Conservation (phyloP, 129 eudicot genomes). For the Lactuca saligna region DNA sequence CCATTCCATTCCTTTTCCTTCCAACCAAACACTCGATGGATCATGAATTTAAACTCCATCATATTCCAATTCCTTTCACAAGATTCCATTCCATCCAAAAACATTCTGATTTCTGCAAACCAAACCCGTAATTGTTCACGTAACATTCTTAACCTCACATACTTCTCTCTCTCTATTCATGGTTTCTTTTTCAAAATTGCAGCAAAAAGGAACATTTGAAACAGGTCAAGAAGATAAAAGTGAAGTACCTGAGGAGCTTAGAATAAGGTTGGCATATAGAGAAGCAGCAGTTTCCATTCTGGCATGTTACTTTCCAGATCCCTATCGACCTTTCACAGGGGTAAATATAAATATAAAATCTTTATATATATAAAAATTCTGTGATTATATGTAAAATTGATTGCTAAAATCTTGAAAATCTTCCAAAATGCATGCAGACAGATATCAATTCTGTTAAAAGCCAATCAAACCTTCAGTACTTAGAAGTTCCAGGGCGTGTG, state of each 20-base stretch:
- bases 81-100: too few species aligned
- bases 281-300: conserved; percentile 97
- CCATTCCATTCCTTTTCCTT: too few species aligned
- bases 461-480: conserved; percentile 68
- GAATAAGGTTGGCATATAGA: conserved; percentile 84
- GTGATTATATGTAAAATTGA: conserved; percentile 3
- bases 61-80: too few species aligned
- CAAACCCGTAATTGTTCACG: too few species aligned
- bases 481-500: conserved; percentile 60
- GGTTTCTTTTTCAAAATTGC: conserved; percentile 29
- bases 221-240: conserved; percentile 90
- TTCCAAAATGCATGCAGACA: conserved; percentile 48
- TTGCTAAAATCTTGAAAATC: background rate
- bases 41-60: too few species aligned
- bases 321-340: conserved; percentile 69
- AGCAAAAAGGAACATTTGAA: conserved; percentile 98
- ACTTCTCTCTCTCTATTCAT: background rate
- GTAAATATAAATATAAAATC: conserved; percentile 25
- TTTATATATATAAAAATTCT: background rate
- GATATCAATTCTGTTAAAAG: conserved; percentile 64
- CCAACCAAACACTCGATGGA: too few species aligned
- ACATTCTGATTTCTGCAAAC: too few species aligned
- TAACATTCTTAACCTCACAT: too few species aligned
- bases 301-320: conserved; percentile 86
- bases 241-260: conserved; percentile 87